Conservation (phyloP, 768 basidiomycete genomes). For the Psilocybe subaeruginosa region DNA sequence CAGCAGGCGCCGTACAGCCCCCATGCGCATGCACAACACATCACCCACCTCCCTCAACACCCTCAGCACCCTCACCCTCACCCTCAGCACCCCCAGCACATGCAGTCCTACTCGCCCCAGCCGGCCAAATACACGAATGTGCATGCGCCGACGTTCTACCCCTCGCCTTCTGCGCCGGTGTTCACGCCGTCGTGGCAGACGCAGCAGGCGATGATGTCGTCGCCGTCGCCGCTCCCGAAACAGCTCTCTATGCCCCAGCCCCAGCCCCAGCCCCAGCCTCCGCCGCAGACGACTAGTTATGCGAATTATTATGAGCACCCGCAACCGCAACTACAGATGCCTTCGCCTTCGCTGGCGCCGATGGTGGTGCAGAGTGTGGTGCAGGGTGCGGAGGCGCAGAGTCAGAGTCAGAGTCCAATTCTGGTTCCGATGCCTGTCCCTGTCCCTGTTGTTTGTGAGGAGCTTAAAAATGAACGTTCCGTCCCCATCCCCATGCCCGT, state of each 20-base stretch:
- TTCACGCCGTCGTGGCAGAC: constrained; percentile 48
- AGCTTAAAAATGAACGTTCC: neutral
- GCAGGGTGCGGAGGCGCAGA: too few relatives aligned
- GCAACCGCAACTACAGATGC: neutral
- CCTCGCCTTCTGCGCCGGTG: constrained; percentile 38
- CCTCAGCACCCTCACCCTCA: neutral
- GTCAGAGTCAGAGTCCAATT: too few relatives aligned
- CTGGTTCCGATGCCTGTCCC: neutral
- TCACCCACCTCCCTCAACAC: neutral
- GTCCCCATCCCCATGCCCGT: too few relatives aligned
- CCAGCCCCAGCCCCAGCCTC: neutral
- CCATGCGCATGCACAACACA: constrained; percentile 19
- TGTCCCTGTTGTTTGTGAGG: neutral
- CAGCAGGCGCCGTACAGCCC: constrained; percentile 9
- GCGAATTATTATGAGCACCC: neutral
- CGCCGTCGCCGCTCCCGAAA: constrained; percentile 64
- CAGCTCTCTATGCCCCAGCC: constrained; percentile 56
- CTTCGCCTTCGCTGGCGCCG: neutral
- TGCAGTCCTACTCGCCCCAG: constrained; percentile 23
- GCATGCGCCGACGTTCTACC: constrained; percentile 23
- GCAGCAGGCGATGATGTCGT: constrained; percentile 18
- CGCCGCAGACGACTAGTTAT: neutral
- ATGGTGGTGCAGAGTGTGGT: too few relatives aligned
- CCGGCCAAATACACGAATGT: neutral
- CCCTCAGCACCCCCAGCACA: neutral